Percentiles rank a stretch among this genome's conserved stretches.
Evolutionary conservation across 2,329 filamentous ascomycete genomes (phyloP).

Genomic region (Cladosporium velox): DNA sequence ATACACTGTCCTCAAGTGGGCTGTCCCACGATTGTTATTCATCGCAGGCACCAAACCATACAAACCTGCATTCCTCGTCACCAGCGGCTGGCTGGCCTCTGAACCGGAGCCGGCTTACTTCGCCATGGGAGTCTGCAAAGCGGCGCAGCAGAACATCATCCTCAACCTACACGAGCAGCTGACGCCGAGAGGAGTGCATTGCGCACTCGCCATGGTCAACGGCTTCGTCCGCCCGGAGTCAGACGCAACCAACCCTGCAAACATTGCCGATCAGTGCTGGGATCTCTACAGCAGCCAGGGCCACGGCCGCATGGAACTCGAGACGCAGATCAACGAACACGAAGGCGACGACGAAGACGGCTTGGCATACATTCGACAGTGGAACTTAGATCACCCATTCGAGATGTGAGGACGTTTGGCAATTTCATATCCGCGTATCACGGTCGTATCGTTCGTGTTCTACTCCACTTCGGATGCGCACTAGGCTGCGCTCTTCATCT

Average conservation of each 20-base stretch:
- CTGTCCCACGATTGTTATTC: conserved; percentile 44
- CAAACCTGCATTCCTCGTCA: conserved; percentile 52
- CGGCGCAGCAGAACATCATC: conserved; percentile 53
- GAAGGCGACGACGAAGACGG: neutral
- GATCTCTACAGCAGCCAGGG: conserved; percentile 39
- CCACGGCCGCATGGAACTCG: neutral
- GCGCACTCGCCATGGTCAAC: conserved; percentile 49
- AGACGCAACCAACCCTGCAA: conserved; percentile 44
- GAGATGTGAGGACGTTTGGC: neutral
- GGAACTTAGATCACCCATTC: neutral
- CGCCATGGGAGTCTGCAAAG: conserved; percentile 51
- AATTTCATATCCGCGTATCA: conserved; percentile 9
- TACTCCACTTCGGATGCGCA: neutral
- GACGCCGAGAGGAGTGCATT: conserved; percentile 44
- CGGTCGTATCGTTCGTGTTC: neutral
- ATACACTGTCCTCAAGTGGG: conserved; percentile 48
- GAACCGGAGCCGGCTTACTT: conserved; percentile 51
- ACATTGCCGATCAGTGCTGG: conserved; percentile 49
- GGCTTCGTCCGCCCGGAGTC: conserved; percentile 44
- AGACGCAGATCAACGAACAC: conserved; percentile 1
- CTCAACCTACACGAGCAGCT: conserved; percentile 48
- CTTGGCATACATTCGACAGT: neutral
- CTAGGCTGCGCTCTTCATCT: conserved; percentile 17
- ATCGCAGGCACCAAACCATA: conserved; percentile 28
- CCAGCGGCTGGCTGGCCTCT: conserved; percentile 47